Percentiles rank a stretch among this genome's conserved stretches.
Evolutionary conservation across 1,139 yeast species (phyloP).

Genomic region (Pneumocystis canis): DNA sequence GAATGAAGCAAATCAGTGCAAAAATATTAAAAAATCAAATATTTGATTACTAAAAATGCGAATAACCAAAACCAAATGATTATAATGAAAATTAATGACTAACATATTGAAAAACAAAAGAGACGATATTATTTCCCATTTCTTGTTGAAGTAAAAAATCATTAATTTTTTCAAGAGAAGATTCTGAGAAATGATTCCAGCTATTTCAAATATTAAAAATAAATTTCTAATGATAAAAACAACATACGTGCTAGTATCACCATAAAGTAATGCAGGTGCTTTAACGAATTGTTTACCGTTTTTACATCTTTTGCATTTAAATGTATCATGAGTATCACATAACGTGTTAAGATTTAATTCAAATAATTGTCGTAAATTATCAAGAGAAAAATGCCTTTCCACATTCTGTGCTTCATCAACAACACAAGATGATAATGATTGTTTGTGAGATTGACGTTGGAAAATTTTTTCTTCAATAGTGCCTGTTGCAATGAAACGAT

Average conservation of each 20-base stretch:
- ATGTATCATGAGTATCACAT: slow-evolving; percentile 90
- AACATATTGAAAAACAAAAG: slow-evolving; percentile 84
- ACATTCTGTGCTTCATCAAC: slow-evolving; percentile 95
- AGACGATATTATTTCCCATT: slow-evolving; percentile 48
- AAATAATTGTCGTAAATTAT: slow-evolving; percentile 61
- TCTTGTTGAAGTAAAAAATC: slow-evolving; percentile 70
- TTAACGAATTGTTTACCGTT: slow-evolving; percentile 46
- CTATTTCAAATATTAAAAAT: slow-evolving; percentile 25
- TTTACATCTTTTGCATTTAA: slow-evolving; percentile 72
- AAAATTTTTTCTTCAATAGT: slow-evolving; percentile 91
- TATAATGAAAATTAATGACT: slow-evolving; percentile 38
- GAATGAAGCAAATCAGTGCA: not conserved
- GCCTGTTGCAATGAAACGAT: slow-evolving; percentile 85
- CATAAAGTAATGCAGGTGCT: slow-evolving; percentile 84
- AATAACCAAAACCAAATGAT: not conserved
- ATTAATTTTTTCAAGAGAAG: slow-evolving; percentile 46
- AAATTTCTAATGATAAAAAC: not conserved
- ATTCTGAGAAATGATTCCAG: slow-evolving; percentile 80
- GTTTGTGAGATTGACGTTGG: slow-evolving; percentile 93
- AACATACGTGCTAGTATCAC: slow-evolving; percentile 59
- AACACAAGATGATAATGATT: slow-evolving; percentile 85
- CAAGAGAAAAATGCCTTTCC: slow-evolving; percentile 77
- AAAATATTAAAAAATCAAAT: not conserved
- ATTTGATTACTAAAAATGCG: not conserved
- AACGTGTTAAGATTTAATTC: slow-evolving; percentile 50